Base-by-base conservation (phyloP, 2,329 filamentous ascomycete genomes). In the Xylariales sp. region DNA sequence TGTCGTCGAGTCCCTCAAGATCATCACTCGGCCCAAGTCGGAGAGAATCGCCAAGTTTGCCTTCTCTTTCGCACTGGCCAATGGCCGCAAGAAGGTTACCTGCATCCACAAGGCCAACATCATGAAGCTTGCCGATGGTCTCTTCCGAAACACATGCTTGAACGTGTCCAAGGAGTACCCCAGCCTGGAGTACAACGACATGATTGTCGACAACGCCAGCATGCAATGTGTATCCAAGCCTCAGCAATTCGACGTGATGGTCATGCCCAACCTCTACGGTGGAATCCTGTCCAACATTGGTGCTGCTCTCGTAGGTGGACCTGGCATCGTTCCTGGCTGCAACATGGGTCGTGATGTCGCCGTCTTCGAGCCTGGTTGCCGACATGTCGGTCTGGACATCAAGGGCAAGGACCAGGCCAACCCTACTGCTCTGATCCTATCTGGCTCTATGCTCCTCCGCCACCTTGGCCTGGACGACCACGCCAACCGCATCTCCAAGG, bases 31-130 rank as follows among this genome's bases (percentile, higher is more conserved):
- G 59, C 89, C 89, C 69, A 97, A 98, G 80, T 95, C 89, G 42
- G 93, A 98, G 82, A 88, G 93, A 64, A 98, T 98, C 61, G 88
- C 91, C 73, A 95, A 95, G 73, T 98, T 98, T 64, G 93, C 93
- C 53, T 97, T 97, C 68, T 85, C 86, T 64, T 98, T 98, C 62
- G 93, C 93, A 45, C 84, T 97, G 45, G 93, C 93, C 70, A 98
- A 98, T 80, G 91, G 94, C 80, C 83, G 93, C 65, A 91, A 94
- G 79, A 97, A 97, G 86, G 88, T 98, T 44, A 97, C 93, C 54
- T 96, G 91, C 76, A 97, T 98, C 65, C 93, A 98, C 85, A 98
- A 98, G 81, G 93, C 93, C 72, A 98, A 98, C 80, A 98, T 98
- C 76, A 98, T 98, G 93, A 98, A 98, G 81, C 80, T 98, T 46